Base-by-base conservation (phyloP, 345 rosid genomes). In the Pistacia vera region DNA sequence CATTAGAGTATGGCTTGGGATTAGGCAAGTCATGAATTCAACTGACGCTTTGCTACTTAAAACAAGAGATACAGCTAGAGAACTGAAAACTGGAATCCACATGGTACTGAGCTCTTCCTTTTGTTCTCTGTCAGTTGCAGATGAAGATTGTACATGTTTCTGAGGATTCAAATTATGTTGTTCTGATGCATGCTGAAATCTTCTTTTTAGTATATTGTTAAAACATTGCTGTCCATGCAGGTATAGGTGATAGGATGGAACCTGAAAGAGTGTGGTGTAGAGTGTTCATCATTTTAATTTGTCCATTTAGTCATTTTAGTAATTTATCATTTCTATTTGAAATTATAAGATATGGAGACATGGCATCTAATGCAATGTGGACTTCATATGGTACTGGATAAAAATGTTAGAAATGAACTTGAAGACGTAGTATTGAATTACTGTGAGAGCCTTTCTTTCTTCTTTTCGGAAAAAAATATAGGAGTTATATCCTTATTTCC, bases 11-110 rank as follows among this genome's bases (percentile, higher is more conserved):
- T 91, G 93, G 93, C 72, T 89, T 82, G 95, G 91, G 69, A 80
- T 91, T 59, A 86, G 95, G 83, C 90, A 86, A 81, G 78, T 81
- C 41, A 91, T 89, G 93, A 91, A 91, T 83, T 73, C 91, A 68
- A 84, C 91, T 68, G 93, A 91, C 78, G 83, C 76, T 56, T 77
- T 91, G 38, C 85, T 91, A 11, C 76, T 84, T 57, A 85, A 86
- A 78, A 89, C 95, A 41, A 85, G 86, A 81, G 86, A 89, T 36
- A 44, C 58, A 4, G 93, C 95, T 38, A 80, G 74, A 82, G 91
- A 91, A 71, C 77, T 91, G 73, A 81, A 83, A 65, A 91, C 95
- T 51, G 95, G 91, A 78, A 88, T 91, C 68, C 92, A 89, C 74
- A 91, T 91, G 95, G 93, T 91, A 86, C 63, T 52, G n/a, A 38